Conservation (phyloP, 75 land plant species). For the Sequoia sempervirens region DNA sequence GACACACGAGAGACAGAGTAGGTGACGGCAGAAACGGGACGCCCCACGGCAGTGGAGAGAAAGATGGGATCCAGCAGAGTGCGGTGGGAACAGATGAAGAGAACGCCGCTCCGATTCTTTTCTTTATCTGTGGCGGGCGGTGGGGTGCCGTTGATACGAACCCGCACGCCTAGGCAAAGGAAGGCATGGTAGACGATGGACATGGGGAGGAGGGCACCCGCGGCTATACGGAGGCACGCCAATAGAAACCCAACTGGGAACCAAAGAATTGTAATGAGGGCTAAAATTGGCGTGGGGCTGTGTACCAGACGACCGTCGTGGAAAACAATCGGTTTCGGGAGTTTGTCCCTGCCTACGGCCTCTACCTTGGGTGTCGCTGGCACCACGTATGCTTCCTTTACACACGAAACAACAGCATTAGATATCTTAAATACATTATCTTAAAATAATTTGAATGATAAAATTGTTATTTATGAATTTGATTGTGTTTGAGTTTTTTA, state of each 20-base stretch:
- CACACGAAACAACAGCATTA: no score
- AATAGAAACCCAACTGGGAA: slow-evolving; percentile 50
- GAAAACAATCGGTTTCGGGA: slow-evolving; percentile 29
- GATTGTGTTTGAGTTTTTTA: no score
- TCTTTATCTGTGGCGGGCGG: slow-evolving; percentile 18
- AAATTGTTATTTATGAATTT: no score
- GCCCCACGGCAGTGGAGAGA: slow-evolving; percentile 27
- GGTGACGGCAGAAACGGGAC: slow-evolving; percentile 39
- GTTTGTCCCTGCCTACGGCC: slow-evolving; percentile 22
- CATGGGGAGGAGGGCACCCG: slow-evolving; percentile 23
- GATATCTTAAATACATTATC: no score
- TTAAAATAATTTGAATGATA: no score
- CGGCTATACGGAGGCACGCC: slow-evolving; percentile 32
- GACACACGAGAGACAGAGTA: slow-evolving; percentile 46
- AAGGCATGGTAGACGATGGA: slow-evolving; percentile 14
- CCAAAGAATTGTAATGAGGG: slow-evolving; percentile 52
- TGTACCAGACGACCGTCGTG: slow-evolving; percentile 66
- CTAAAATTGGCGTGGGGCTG: slow-evolving; percentile 40
- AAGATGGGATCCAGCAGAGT: slow-evolving; percentile 61
- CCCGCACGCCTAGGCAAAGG: slow-evolving; percentile 24
- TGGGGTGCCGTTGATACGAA: slow-evolving; percentile 33
- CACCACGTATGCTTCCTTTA: slow-evolving; percentile 67
- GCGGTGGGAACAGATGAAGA: slow-evolving; percentile 67
- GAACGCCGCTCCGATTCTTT: slow-evolving; percentile 21
- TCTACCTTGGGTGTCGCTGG: slow-evolving; percentile 13